A percentile compares a stretch with the other conserved stretches of the same genome.
Conservation (phyloP, 2,329 filamentous ascomycete genomes). For the Macroventuria anomochaeta region DNA sequence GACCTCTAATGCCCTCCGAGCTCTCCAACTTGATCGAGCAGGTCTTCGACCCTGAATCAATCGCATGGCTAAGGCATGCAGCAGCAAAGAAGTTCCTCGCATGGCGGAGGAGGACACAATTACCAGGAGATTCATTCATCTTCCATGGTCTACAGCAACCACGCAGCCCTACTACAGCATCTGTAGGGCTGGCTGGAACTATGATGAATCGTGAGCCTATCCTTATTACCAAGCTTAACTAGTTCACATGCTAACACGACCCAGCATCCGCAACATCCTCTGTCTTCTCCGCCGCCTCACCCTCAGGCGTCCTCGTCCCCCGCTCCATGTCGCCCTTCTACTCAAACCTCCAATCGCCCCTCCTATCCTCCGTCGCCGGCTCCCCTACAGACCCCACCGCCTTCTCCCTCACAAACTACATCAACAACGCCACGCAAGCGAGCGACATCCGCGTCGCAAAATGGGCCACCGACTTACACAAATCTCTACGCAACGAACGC, state of each 20-base stretch:
- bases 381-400: constrained; percentile 36
- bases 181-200: constrained; percentile 37
- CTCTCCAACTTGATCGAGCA: constrained; percentile 71
- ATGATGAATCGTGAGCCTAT: constrained; percentile 32
- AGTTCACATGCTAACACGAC: not conserved
- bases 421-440: constrained; percentile 64
- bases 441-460: constrained; percentile 76
- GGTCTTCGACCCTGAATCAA: constrained; percentile 78
- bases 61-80: constrained; percentile 80
- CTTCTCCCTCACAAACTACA: constrained; percentile 52
- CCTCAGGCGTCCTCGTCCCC: constrained; percentile 49
- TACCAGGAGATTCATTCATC: constrained; percentile 37
- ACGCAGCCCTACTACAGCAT: constrained; percentile 37
- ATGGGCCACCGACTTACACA: constrained; percentile 83
- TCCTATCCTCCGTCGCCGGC: constrained; percentile 45
- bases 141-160: constrained; percentile 35
- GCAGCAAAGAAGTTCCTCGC: constrained; percentile 81
- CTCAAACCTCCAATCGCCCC: constrained; percentile 45
- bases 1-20: constrained; percentile 79
- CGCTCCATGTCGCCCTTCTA: constrained; percentile 45
- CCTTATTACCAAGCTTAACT: too few species aligned
- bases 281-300: constrained; percentile 43
- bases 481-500: constrained; percentile 75
- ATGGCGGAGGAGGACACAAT: constrained; percentile 63
- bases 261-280: constrained; percentile 45